Conservation (phyloP, 345 rosid genomes). For the Arabidopsis suecica region DNA sequence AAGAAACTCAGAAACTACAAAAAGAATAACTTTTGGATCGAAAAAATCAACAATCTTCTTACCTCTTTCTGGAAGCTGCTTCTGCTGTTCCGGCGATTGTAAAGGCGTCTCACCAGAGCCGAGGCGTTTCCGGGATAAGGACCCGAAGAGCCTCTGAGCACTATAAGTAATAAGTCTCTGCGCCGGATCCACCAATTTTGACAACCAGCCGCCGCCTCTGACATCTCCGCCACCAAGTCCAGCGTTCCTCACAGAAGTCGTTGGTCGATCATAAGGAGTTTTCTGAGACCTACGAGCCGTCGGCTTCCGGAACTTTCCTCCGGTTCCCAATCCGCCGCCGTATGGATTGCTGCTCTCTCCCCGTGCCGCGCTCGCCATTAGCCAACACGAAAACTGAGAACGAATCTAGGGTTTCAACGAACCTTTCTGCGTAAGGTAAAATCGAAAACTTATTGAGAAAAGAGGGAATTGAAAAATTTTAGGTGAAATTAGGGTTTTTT, state of each 20-base stretch:
- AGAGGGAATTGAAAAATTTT: neutral
- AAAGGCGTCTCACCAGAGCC: conserved; percentile 44
- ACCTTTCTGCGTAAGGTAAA: conserved; percentile 38
- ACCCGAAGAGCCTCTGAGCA: conserved; percentile 76
- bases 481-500: conserved; percentile 57
- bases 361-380: conserved; percentile 59
- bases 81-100: conserved; percentile 41
- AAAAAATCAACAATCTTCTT: neutral
- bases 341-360: conserved; percentile 51
- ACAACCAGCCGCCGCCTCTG: conserved; percentile 67
- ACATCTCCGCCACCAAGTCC: conserved; percentile 33
- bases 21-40: conserved; percentile 10
- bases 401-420: conserved; percentile 52
- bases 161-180: conserved; percentile 75
- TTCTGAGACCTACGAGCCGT: conserved; percentile 57
- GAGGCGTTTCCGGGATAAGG: conserved; percentile 79
- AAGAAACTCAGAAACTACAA: neutral
- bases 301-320: conserved; percentile 77
- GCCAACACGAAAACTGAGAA: conserved; percentile 25
- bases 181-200: conserved; percentile 93
- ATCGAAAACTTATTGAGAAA: conserved; percentile 35
- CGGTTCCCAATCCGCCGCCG: conserved; percentile 54
- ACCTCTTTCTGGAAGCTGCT: conserved; percentile 55
- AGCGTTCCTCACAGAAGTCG: conserved; percentile 54
- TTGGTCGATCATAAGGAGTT: conserved; percentile 85